Base-by-base conservation (phyloP, 1,284 basidiomycete species). In the Chalciporus piperatoides region DNA sequence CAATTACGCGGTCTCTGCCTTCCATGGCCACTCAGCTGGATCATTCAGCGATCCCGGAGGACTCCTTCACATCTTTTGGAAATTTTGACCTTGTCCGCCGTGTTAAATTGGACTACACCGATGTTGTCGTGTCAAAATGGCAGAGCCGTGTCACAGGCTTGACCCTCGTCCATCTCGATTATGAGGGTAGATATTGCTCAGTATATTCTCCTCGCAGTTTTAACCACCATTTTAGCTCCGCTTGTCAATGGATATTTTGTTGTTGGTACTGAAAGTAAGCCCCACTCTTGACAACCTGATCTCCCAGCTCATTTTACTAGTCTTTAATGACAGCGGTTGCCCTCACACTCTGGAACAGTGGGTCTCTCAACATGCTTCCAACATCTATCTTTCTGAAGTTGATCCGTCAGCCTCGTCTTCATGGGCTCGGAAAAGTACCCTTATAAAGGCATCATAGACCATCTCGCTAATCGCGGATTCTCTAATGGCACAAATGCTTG, bases 361-460 rank as follows among this genome's bases (percentile, higher is more conserved):
- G 61, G 82, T 70, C 19, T 41, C 24, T 36, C 28, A 36, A 23
- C 40, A 6, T 21, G 38, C 42, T 35, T 41, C 51, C 10, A 15
- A 28, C 37, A 10, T 51, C 15, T 35, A 12, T 35, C 4, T 45
- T 49, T 55, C 50, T 41, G 24, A 53, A 43, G 40, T 42, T 25
- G 50, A 52, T 59, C 42, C 21, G 23, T 7, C 49, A 89, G 90
- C 67, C 72, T 97, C 47, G 83, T 97, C 17, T 98, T 98, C 67
- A 88, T 97, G 77, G 94, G 94, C 10, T 96, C 92, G 1, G 86
- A 96, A 65, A 83, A 87, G 60, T 97, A 95, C 65, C 96, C 96
- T 0, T 95, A 92, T 79, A 99, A 99, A 69, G 97, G 96, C 24
- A 90, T 98, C 42, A 83, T 99, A 48, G 97, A 99, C 71, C 87